Percentiles rank a stretch among this genome's conserved stretches.
phyloP scores from a whole-genome alignment of 2,329 filamentous ascomycete species.

The Incumbomyces lentus region DNA sequence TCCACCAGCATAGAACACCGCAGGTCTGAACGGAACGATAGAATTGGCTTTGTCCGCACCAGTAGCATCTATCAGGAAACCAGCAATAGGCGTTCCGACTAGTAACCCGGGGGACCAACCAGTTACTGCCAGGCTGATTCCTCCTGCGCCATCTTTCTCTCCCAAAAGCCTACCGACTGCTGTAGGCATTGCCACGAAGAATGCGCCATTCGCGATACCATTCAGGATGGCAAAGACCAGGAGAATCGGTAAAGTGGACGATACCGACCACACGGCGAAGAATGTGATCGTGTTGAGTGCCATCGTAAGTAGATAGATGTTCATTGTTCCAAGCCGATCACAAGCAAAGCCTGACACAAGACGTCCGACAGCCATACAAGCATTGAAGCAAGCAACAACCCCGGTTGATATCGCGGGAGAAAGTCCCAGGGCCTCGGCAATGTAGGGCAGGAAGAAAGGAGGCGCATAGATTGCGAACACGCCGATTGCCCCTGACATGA shows the following conservation, averaged over 20 bases:
- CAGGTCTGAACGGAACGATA: constrained; percentile 45
- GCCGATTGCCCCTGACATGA: constrained; percentile 44
- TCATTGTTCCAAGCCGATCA: too few species aligned
- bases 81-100: constrained; percentile 50
- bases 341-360: too few species aligned
- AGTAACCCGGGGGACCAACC: constrained; percentile 53
- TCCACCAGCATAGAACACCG: constrained; percentile 52
- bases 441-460: constrained; percentile 51
- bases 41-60: constrained; percentile 33
- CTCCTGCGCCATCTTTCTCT: constrained; percentile 35
- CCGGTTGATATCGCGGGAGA: too few species aligned
- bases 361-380: too few species aligned
- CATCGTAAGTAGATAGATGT: too few species aligned
- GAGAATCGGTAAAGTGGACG: constrained; percentile 43
- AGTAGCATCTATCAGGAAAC: constrained; percentile 47
- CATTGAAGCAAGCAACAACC: too few species aligned
- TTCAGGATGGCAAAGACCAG: constrained; percentile 50
- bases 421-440: constrained; percentile 41
- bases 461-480: constrained; percentile 53
- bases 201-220: constrained; percentile 50
- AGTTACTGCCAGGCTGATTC: constrained; percentile 53
- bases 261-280: constrained; percentile 52
- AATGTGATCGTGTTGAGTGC: constrained; percentile 47
- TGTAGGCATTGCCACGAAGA: constrained; percentile 55
- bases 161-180: constrained; percentile 50